A percentile compares a stretch with the other conserved stretches of the same genome.
Conservation (phyloP, 176 grass and related monocot genomes). For the Zoysia pacifica region DNA sequence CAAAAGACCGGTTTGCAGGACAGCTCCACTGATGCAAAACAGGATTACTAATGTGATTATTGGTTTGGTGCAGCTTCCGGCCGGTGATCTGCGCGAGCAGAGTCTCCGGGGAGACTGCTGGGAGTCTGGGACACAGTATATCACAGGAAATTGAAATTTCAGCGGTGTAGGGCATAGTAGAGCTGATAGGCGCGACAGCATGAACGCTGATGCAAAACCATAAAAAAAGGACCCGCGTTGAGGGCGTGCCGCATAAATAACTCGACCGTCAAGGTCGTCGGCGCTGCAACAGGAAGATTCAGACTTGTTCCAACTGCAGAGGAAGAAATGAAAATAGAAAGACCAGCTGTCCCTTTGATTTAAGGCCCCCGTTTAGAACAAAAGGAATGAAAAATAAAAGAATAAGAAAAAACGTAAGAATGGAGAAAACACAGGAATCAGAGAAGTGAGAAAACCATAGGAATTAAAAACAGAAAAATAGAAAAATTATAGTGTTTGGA, state of each 20-base stretch:
- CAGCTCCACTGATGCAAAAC: not conserved
- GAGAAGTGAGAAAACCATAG: too few relatives aligned
- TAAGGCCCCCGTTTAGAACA: too few relatives aligned
- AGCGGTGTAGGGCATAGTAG: not conserved
- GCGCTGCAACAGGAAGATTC: not conserved
- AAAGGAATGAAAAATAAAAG: too few relatives aligned
- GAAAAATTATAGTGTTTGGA: too few relatives aligned
- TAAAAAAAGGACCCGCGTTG: conserved; percentile 2
- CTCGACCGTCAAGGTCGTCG: not conserved
- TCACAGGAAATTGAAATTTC: not conserved
- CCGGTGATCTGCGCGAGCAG: too few relatives aligned
- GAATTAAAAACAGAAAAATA: too few relatives aligned
- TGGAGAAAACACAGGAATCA: too few relatives aligned
- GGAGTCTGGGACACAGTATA: not conserved
- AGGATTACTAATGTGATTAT: not conserved
- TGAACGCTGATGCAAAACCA: not conserved
- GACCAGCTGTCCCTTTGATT: not conserved
- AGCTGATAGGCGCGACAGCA: not conserved
- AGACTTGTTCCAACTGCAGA: not conserved
- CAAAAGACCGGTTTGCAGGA: not conserved
- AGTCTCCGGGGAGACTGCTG: too few relatives aligned
- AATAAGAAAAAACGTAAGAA: too few relatives aligned
- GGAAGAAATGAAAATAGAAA: not conserved
- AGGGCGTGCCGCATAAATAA: conserved; percentile 1
- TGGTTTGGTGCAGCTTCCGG: too few relatives aligned